Base-by-base conservation (phyloP, 257 asterid species). In the Lavandula angustifolia region DNA sequence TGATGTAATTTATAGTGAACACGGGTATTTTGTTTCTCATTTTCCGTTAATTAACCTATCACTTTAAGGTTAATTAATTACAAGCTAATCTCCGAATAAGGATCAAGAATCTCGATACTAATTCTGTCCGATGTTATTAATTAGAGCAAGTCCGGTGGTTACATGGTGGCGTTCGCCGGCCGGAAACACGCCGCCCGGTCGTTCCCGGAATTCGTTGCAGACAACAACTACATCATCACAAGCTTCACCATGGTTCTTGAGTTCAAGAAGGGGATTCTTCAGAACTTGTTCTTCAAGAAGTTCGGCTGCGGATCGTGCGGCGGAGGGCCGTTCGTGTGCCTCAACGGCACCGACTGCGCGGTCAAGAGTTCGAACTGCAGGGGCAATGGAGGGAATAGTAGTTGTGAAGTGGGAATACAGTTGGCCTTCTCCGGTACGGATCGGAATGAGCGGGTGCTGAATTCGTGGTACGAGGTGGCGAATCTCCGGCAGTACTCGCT, bases 221-320 rank as follows among this genome's bases (percentile, higher is more conserved):
- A 90, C 60, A 55, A 33, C 55, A 60, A 64, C 42, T 74, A 84
- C 80, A 86, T 77, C 9, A 17, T 90, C 18, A 83, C 95, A 51
- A 86, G 97, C 80, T 90, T 87, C 41, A 94, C 99, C 57, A 77
- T 94, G 97, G 94, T 94, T 61, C 94, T 94, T 74, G 96, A 90
- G 54, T 94, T 94, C 82, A 84, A 86, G 53, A 78, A 84, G 48
- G 99, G 97, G 35, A 80, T 70, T 27, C 89, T 94, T 14, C 86
- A 84, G 31, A 94, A 90, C 75, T 61, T 94, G 41, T 90, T 40
- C 76, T 90, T 96, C 95, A 94, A 91, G 80, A 84, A 82, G 68
- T 87, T 80, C 22, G 95, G 97, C 6, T 90, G 99, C 1, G 61
- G 46, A 3, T 81, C 87, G 7, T 92, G 97, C 78, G 70, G 64